These are phyloP conservation scores for Aspergillus eucalypticola DNA, from an alignment of 2,329 filamentous ascomycete species.

Conservation along the genomic window DNA sequence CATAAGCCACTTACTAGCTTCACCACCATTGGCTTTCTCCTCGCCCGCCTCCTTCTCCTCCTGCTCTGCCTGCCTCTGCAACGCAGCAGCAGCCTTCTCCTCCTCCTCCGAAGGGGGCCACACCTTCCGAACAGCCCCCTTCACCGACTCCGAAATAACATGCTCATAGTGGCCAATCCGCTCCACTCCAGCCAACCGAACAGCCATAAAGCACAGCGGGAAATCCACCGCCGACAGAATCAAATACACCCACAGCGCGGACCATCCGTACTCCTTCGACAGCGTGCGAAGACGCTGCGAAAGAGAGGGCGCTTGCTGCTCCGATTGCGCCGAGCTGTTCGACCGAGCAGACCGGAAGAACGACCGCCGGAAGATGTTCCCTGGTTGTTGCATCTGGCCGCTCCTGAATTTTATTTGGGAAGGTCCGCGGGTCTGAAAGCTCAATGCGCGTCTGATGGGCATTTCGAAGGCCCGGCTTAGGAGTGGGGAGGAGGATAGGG, in stretches of 20 bases:
- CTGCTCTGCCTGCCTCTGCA: slow-evolving; percentile 39
- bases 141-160: slow-evolving; percentile 42
- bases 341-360: slow-evolving; percentile 31
- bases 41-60: slow-evolving; percentile 26
- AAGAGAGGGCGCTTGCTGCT: slow-evolving; percentile 52
- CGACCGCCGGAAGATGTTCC: slow-evolving; percentile 12
- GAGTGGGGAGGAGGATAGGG: background rate
- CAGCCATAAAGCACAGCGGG: slow-evolving; percentile 89
- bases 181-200: slow-evolving; percentile 79
- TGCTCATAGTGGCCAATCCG: slow-evolving; percentile 66
- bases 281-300: slow-evolving; percentile 77
- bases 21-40: slow-evolving; percentile 59
- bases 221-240: slow-evolving; percentile 83
- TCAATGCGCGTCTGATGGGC: background rate
- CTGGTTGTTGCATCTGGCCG: background rate
- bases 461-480: background rate
- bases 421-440: background rate
- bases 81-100: slow-evolving; percentile 25
- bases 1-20: slow-evolving; percentile 66
- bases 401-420: background rate
- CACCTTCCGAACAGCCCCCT: slow-evolving; percentile 33
- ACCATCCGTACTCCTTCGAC: slow-evolving; percentile 91
- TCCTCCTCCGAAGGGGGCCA: slow-evolving; percentile 37
- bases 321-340: slow-evolving; percentile 19
- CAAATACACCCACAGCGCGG: slow-evolving; percentile 88